A percentile compares a stretch with the other conserved stretches of the same genome.
These are phyloP conservation scores for Leccinum sublutescens DNA, from an alignment of 768 basidiomycete genomes.

Conservation along the genomic window DNA sequence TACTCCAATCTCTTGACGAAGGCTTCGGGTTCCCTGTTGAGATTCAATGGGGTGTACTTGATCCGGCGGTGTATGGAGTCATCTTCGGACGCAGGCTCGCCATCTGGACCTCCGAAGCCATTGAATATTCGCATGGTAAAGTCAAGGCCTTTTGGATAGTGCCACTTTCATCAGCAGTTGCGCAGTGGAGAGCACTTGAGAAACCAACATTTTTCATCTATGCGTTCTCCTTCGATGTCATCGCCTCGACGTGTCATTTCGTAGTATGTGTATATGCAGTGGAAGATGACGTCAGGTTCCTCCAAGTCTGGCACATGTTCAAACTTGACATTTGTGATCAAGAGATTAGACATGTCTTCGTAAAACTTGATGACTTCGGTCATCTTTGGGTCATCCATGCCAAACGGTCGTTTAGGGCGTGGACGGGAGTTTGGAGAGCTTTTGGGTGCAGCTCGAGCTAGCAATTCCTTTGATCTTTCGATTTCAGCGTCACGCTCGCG, in stretches of 20 bases:
- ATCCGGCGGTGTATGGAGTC: slow-evolving; percentile 33
- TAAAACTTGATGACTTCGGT: slow-evolving; percentile 68
- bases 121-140: slow-evolving; percentile 56
- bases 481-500: slow-evolving; percentile 65
- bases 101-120: slow-evolving; percentile 32
- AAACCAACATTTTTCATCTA: slow-evolving; percentile 33
- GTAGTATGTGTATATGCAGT: slow-evolving; percentile 67
- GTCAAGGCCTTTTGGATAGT: slow-evolving; percentile 45
- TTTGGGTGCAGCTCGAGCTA: slow-evolving; percentile 42
- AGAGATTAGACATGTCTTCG: slow-evolving; percentile 81
- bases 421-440: slow-evolving; percentile 36
- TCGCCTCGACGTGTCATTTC: slow-evolving; percentile 31
- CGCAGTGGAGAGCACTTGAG: background rate
- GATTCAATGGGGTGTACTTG: slow-evolving; percentile 60
- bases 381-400: slow-evolving; percentile 56
- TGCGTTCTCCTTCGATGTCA: slow-evolving; percentile 34
- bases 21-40: slow-evolving; percentile 59
- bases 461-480: slow-evolving; percentile 46
- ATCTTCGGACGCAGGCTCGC: slow-evolving; percentile 34
- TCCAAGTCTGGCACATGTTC: slow-evolving; percentile 29
- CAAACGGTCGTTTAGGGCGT: slow-evolving; percentile 35
- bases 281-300: slow-evolving; percentile 53
- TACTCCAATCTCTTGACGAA: slow-evolving; percentile 62
- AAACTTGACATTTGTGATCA: slow-evolving; percentile 61
- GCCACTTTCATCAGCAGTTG: slow-evolving; percentile 5